Percentiles rank a stretch among this genome's conserved stretches.
Conservation (phyloP, 768 basidiomycete genomes). For the Kwoniella bestiolae region DNA sequence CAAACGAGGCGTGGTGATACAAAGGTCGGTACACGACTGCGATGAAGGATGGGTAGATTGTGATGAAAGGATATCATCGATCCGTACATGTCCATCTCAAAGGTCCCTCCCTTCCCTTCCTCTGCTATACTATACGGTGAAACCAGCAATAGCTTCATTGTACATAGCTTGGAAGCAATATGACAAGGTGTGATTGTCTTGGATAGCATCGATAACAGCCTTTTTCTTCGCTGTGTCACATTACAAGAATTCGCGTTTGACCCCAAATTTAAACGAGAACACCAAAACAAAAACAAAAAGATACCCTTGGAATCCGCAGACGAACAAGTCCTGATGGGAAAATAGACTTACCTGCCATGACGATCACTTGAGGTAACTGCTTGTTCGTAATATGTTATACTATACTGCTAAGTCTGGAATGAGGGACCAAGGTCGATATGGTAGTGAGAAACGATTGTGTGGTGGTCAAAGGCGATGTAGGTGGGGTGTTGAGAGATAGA, state of each 20-base stretch:
- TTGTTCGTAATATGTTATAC: not conserved
- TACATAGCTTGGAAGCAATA: not conserved
- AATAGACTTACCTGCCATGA: conserved; percentile 22
- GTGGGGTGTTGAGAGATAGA: not conserved
- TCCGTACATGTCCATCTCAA: not conserved
- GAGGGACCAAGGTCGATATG: not conserved
- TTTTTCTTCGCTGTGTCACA: conserved; percentile 4
- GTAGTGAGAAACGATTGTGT: conserved; percentile 2
- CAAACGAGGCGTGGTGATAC: not conserved
- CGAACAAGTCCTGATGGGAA: not conserved
- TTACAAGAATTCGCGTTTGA: not conserved
- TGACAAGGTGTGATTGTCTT: not conserved
- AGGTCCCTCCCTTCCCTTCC: not conserved
- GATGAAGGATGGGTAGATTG: not conserved
- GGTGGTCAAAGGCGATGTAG: conserved; percentile 9
- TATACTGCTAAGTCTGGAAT: too few species aligned
- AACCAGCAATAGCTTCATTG: not conserved
- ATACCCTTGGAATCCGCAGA: conserved; percentile 13
- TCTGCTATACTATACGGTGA: not conserved
- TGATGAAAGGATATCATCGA: not conserved
- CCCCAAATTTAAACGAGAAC: not conserved
- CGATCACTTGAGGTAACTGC: conserved; percentile 5
- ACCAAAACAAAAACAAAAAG: conserved; percentile 14
- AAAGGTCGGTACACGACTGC: not conserved
- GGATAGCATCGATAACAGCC: not conserved